Evolutionary conservation across 768 basidiomycete species (phyloP).

Genomic region (Cantharellus anzutake): DNA sequence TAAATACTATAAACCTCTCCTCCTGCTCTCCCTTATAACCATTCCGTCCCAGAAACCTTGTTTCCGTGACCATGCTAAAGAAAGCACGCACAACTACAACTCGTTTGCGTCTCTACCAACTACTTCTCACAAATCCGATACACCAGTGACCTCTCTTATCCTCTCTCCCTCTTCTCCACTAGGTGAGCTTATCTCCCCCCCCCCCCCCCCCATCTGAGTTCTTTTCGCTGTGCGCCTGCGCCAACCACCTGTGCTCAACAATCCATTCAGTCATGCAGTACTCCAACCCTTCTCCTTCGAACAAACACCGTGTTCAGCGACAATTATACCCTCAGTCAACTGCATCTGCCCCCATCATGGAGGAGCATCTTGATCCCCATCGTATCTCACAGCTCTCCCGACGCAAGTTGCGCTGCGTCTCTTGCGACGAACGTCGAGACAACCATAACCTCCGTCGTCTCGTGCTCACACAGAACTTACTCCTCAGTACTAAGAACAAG

Average conservation of each 20-base stretch:
- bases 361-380: background rate
- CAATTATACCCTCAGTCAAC: background rate
- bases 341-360: background rate
- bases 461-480: slow-evolving; percentile 1
- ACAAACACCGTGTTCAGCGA: background rate
- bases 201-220: background rate
- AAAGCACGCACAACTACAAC: slow-evolving; percentile 1
- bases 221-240: background rate
- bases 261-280: background rate
- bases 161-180: background rate
- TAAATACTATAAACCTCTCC: too few species aligned
- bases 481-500: background rate
- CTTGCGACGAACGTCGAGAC: slow-evolving; percentile 1
- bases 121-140: background rate
- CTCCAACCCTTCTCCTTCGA: background rate
- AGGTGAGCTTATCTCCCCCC: background rate
- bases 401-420: background rate
- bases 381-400: background rate
- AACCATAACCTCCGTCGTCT: background rate
- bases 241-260: background rate
- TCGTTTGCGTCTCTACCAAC: slow-evolving; percentile 3
- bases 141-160: background rate
- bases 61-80: background rate
- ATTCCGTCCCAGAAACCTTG: too few species aligned
- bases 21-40: too few species aligned